Percentiles rank a stretch among this genome's conserved stretches.
Conservation (phyloP, 169 alveolate genomes). For the Plasmodium gonderi region DNA sequence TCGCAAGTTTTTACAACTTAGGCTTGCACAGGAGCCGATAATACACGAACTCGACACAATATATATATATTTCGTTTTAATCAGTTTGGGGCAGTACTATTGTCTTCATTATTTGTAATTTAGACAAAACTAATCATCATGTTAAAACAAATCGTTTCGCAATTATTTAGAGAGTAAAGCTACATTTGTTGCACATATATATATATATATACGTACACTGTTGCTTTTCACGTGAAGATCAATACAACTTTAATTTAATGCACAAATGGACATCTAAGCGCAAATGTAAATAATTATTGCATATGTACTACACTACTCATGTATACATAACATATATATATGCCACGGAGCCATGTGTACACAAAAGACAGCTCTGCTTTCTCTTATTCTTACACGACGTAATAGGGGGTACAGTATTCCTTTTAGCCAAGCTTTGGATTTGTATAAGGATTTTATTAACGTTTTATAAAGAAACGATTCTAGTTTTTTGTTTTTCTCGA, state of each 20-base stretch:
- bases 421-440: conserved; percentile 97
- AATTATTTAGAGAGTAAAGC: background rate
- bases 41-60: background rate
- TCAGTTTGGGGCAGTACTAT: conserved; percentile 90
- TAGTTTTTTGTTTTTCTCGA: conserved; percentile 88
- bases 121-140: conserved; percentile 86
- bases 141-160: background rate
- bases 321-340: no score
- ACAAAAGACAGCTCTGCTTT: no score
- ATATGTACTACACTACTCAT: no score
- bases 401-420: conserved; percentile 95
- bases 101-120: conserved; percentile 70
- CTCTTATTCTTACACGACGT: conserved; percentile 83
- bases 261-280: no score
- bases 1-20: no score
- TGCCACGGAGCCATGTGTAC: background rate
- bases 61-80: conserved; percentile 1
- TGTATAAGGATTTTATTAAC: conserved; percentile 94
- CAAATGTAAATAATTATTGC: no score
- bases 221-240: no score
- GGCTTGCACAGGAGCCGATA: no score
- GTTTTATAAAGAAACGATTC: conserved; percentile 94
- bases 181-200: no score
- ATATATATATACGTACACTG: no score
- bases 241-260: no score